Evolutionary conservation across 257 asterid species (phyloP).

Genomic region (Solanum ossicruentum): DNA sequence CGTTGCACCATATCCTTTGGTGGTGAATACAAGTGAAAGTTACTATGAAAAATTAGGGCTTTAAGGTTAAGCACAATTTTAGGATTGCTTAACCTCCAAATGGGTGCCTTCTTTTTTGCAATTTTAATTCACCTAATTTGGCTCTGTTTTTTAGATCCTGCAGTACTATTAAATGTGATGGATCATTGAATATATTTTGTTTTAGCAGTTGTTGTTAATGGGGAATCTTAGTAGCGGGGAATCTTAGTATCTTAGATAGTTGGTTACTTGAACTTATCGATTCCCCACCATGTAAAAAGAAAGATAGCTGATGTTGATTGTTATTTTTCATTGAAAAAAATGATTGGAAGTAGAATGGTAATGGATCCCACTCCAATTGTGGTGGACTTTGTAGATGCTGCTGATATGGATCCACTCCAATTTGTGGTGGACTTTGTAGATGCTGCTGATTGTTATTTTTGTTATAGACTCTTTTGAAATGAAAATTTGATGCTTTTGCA

Average conservation of each 20-base stretch:
- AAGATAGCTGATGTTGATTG: neutral
- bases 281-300: neutral
- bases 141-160: neutral
- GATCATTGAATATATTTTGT: neutral
- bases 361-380: neutral
- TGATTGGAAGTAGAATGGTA: no score
- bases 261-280: neutral
- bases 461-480: neutral
- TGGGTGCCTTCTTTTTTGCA: neutral
- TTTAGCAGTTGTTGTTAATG: neutral
- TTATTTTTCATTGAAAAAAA: no score
- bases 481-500: conserved; percentile 15
- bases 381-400: neutral
- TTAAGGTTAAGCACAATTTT: neutral
- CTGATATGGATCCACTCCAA: neutral
- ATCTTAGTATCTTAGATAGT: neutral
- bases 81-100: neutral
- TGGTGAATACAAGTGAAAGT: neutral
- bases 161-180: neutral
- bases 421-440: neutral
- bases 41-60: neutral
- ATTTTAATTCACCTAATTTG: neutral
- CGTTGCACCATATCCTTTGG: no score
- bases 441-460: neutral
- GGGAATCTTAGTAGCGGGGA: neutral